Evolutionary conservation across 2,329 filamentous ascomycete species (phyloP).

Genomic region (Trichoderma hamatum): DNA sequence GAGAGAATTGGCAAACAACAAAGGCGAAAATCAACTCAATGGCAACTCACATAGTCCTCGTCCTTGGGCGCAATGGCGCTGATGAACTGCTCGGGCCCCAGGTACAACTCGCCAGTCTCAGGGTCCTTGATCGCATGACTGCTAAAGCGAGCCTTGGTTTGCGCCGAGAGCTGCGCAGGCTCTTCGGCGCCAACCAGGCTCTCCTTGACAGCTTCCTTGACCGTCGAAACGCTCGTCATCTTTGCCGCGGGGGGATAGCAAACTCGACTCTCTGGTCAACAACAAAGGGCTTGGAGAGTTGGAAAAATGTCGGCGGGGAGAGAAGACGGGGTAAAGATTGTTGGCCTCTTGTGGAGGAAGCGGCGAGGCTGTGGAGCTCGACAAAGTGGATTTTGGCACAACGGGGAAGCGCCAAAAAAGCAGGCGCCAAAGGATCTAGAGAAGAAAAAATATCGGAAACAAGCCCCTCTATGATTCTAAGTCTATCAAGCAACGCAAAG

Average conservation of each 20-base stretch:
- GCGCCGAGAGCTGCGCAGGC: conserved; percentile 66
- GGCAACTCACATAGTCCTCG: conserved; percentile 83
- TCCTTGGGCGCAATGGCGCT: conserved; percentile 82
- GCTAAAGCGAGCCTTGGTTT: conserved; percentile 76
- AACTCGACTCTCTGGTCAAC: conserved; percentile 5
- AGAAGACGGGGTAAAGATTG: conserved; percentile 14
- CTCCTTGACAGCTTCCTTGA: conserved; percentile 78
- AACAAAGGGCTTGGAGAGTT: neutral
- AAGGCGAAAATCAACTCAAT: neutral
- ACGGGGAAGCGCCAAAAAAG: conserved; percentile 25
- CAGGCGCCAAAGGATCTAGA: conserved; percentile 6
- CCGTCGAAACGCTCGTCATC: conserved; percentile 49
- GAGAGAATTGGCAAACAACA: neutral
- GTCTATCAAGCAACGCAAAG: conserved; percentile 30
- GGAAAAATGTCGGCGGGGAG: conserved; percentile 9
- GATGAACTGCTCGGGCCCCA: conserved; percentile 86
- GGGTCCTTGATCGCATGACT: conserved; percentile 76
- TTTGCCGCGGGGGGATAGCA: neutral
- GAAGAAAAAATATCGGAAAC: conserved; percentile 27
- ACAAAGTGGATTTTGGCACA: conserved; percentile 19
- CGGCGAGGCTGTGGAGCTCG: conserved; percentile 25
- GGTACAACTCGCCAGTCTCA: conserved; percentile 73
- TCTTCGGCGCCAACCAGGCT: conserved; percentile 68
- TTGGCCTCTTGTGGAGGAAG: conserved; percentile 24
- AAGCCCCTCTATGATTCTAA: conserved; percentile 15